phyloP scores from a whole-genome alignment of 495 filamentous ascomycete genomes.

The Tirmania nivea region DNA sequence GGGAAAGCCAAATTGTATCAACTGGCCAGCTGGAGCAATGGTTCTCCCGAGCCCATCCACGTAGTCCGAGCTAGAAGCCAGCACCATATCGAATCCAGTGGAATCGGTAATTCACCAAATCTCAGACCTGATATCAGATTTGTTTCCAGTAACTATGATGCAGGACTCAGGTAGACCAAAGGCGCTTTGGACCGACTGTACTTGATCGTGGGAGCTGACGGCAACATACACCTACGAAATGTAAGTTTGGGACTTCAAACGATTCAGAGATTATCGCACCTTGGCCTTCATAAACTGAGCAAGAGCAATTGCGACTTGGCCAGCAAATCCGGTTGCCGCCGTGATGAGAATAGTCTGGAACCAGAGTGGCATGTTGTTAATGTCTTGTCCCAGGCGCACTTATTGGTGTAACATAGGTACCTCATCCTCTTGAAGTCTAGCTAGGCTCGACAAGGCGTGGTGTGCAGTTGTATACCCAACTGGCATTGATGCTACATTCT shows the following conservation, averaged over 20 bases:
- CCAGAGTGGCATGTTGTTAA: no score
- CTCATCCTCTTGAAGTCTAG: conserved; percentile 24
- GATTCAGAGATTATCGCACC: no score
- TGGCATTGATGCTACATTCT: conserved; percentile 33
- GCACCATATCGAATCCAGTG: background rate
- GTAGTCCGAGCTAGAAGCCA: background rate
- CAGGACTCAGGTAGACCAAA: no score
- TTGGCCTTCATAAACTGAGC: background rate
- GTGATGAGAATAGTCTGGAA: background rate
- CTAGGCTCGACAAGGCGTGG: conserved; percentile 28
- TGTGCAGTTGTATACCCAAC: conserved; percentile 37
- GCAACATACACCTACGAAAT: background rate
- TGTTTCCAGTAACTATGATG: no score
- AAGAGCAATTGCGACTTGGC: background rate
- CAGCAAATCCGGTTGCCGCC: background rate
- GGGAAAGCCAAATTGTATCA: background rate
- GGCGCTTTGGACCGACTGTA: no score
- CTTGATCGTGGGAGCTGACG: no score
- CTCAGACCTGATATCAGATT: no score
- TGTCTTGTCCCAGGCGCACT: no score
- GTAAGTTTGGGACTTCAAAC: background rate
- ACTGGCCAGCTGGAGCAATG: background rate
- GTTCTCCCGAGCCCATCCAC: background rate
- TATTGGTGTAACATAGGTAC: background rate
- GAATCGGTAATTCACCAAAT: no score